Evolutionary conservation across 2,329 filamentous ascomycete species (phyloP).

Genomic region (Microsporum canis): DNA sequence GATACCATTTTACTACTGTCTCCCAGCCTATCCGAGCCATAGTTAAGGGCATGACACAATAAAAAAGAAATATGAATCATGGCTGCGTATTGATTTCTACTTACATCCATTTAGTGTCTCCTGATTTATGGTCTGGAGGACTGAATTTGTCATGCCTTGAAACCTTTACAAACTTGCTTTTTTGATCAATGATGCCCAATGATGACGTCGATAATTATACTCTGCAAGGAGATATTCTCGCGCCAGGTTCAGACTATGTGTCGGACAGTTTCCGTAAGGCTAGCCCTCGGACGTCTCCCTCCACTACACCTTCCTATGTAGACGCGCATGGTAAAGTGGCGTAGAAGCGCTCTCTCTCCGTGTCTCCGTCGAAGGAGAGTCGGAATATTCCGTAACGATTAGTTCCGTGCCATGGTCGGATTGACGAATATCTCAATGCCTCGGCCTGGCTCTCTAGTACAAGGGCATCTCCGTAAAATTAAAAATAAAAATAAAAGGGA

Average conservation of each 20-base stretch:
- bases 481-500: neutral
- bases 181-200: neutral
- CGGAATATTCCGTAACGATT: constrained; percentile 1
- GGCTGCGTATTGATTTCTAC: neutral
- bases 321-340: neutral
- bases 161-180: neutral
- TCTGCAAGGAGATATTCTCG: neutral
- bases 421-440: neutral
- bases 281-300: neutral
- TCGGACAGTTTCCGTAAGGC: neutral
- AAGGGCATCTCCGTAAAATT: neutral
- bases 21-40: neutral
- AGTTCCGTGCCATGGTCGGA: neutral
- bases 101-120: neutral
- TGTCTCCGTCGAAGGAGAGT: neutral
- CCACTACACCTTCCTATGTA: neutral
- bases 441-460: neutral
- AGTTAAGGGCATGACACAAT: constrained; percentile 2
- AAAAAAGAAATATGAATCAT: constrained; percentile 1
- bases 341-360: neutral
- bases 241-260: neutral
- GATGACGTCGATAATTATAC: neutral
- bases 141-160: neutral
- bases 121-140: neutral
- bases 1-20: neutral